Evolutionary conservation across 2,329 filamentous ascomycete species (phyloP), one percentile per base, ranked within the genome.

Genomic region (Fusarium heterosporum): DNA sequence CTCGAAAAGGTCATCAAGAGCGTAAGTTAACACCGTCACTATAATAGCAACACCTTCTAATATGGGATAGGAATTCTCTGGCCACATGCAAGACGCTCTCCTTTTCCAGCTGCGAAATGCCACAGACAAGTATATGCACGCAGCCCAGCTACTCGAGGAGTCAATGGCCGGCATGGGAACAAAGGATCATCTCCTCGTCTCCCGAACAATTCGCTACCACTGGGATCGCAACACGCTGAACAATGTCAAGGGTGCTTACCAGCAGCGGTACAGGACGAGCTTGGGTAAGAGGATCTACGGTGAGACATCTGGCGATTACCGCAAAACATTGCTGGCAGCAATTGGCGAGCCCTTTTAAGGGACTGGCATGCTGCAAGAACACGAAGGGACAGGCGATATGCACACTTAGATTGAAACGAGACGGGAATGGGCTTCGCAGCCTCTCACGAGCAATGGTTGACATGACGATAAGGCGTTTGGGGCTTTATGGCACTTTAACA

Each of bases 1-100:
- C 83, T 98, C 3, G 89, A 93, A 66, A 85, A 87, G 32, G 89
- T 93, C 48, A 88, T 98, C 71, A 87, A 88, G 64, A 91, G 87
- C 72, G 87, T 89, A 77, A 78, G 82, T 75, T 19, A 2, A 17
- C 19, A 17, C 19, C 17, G 4, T 2, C 9, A 11, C 47, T 30
- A 8, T 19, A 14, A 13, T 17, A 28, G 10, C 12, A 29, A 22
- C 12, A 26, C 6, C 48, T 6, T 45, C 54, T 55, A 42, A 59
- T 29, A 17, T 25, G 25, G 6, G 59, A 10, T 61, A 89, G 80
- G 89, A 96, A 73, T 97, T 97, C 79, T 92, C 90, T 0, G 95
- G 95, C 1, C 95, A 98, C 76, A 97, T 98, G 93, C 84, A 94
- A 76, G 87, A 92, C 16, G 93, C 93, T 0, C 85, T 98, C 1